Evolutionary conservation across 1,139 yeast species (phyloP).

Genomic region (Scheffersomyces titani): DNA sequence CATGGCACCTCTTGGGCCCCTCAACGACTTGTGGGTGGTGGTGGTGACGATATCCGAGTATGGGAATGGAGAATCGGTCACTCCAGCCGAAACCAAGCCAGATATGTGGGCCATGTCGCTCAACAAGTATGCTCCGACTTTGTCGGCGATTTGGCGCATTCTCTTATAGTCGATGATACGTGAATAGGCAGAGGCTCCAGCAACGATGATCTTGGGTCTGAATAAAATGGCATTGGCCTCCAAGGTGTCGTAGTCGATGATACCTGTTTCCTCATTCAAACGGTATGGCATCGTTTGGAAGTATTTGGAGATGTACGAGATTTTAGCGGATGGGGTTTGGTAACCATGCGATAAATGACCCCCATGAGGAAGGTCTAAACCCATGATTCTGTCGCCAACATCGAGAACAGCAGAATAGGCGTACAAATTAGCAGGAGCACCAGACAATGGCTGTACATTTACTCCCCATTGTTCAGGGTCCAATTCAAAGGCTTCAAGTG

Average conservation of each 20-base stretch:
- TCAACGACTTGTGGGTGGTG: slow-evolving; percentile 93
- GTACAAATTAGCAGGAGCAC: slow-evolving; percentile 94
- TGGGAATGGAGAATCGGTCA: slow-evolving; percentile 90
- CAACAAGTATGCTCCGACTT: slow-evolving; percentile 88
- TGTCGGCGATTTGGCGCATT: slow-evolving; percentile 87
- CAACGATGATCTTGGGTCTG: slow-evolving; percentile 93
- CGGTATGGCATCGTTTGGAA: slow-evolving; percentile 98
- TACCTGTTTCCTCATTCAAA: slow-evolving; percentile 79
- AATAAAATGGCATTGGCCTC: slow-evolving; percentile 81
- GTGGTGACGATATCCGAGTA: slow-evolving; percentile 95
- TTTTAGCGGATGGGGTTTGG: slow-evolving; percentile 85
- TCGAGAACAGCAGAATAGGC: slow-evolving; percentile 91
- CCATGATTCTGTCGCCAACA: slow-evolving; percentile 93
- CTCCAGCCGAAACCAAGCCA: slow-evolving; percentile 91
- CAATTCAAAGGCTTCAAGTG: slow-evolving; percentile 79
- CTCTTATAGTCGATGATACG: slow-evolving; percentile 88
- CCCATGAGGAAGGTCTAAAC: slow-evolving; percentile 95
- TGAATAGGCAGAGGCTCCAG: slow-evolving; percentile 96
- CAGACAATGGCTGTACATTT: slow-evolving; percentile 90
- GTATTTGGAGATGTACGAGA: slow-evolving; percentile 87
- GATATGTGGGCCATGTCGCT: slow-evolving; percentile 98
- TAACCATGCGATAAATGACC: slow-evolving; percentile 97
- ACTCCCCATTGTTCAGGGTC: slow-evolving; percentile 90
- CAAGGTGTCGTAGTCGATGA: slow-evolving; percentile 87
- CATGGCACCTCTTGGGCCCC: slow-evolving; percentile 99